Base-by-base conservation (phyloP, 2,329 filamentous ascomycete species). In the Pseudogymnoascus sp. region DNA sequence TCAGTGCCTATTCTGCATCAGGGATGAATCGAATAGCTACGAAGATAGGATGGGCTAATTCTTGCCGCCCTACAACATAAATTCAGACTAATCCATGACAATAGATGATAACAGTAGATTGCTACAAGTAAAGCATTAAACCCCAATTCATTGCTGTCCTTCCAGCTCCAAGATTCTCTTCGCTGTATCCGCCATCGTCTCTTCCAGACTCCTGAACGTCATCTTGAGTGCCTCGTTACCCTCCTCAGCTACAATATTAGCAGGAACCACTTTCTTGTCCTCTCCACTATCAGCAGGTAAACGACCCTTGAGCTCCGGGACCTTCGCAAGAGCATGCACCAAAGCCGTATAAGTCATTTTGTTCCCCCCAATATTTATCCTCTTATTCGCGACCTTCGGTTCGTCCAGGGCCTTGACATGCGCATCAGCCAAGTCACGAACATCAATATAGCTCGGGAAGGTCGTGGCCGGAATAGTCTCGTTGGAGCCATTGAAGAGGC, bases 341-440 rank as follows among this genome's bases (percentile, higher is more conserved):
- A 66, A 65, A 58, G 70, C 62, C 41, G 64, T 63, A 17, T 48
- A 63, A 61, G 58, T 63, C 39, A 65, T 67, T 17, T 60, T 61
- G 17, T 63, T 48, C 5, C 41, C 41, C 41, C 41, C 41, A 44
- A 44, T 44, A 21, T 4, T 44, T 44, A 71, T 63, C 4, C 70
- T 60, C 55, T 67, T 61, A 64, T 70, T 69, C 2, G 65, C 66
- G 2, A 67, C 69, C 21, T 48, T 61, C 9, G 65, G 63, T 5
- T 55, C 64, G n/a, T 67, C 69, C 29, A 72, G 65, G 2, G 67
- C 63, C 58, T 62, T 63, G 60, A 71, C 68, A 42, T 72, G 70
- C 3, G 70, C 69, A 15, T 63, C 63, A 10, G 69, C 68, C 1
- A 72, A 64, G 61, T 72, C 70, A 48, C 70, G 68, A 35, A 68